Evolutionary conservation across 176 grass and related monocot genomes (phyloP), one percentile per base, ranked within the genome.

Genomic region (Neostapfia colusana): DNA sequence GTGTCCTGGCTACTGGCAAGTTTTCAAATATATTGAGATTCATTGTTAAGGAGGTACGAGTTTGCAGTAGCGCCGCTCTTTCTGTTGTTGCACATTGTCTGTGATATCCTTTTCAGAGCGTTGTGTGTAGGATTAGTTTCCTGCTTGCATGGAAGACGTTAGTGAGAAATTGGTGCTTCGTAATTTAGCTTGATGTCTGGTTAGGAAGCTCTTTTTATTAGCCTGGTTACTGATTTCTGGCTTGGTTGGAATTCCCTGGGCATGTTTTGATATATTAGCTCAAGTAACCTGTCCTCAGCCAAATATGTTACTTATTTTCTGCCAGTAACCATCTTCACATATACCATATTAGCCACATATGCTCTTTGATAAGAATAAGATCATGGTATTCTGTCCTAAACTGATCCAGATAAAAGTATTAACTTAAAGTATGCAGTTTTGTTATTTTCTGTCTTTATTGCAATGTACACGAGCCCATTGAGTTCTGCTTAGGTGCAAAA

Each of bases 31-130:
- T 89, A 41, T 61, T 99, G 73, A 99, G 92, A 75, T 99, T 99
- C 54, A 92, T 99, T 46, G 92, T 99, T 49, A 99, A 95, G 82
- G 95, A 99, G 92, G 95, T 99, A 87, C 72, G 38, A 82, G 26
- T 39, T 83, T 72, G 23, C 7, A 61, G 2, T 63, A 43, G 11
- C 3, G 3, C 31, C 3, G 31, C 31, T 31, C 31, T 31, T 31
- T 31, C 31, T 31, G 3, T 74, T 69, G 4, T 40, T 23, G 26
- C 36, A 28, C 5, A 1, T 27, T 72, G 4, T 73, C 34, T 70
- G 74, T 6, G 68, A 34, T 27, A 68, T 25, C 9, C 21, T 57
- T 68, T n/a, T 36, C 3, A 51, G 74, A 39, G 49, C 57, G 54
- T 81, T 75, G 74, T 9, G 8, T 82, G 14, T 53, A 31, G n/a